These are phyloP conservation scores for Sporothrix brasiliensis DNA, from an alignment of 2,329 filamentous ascomycete species.

Conservation along the genomic window DNA sequence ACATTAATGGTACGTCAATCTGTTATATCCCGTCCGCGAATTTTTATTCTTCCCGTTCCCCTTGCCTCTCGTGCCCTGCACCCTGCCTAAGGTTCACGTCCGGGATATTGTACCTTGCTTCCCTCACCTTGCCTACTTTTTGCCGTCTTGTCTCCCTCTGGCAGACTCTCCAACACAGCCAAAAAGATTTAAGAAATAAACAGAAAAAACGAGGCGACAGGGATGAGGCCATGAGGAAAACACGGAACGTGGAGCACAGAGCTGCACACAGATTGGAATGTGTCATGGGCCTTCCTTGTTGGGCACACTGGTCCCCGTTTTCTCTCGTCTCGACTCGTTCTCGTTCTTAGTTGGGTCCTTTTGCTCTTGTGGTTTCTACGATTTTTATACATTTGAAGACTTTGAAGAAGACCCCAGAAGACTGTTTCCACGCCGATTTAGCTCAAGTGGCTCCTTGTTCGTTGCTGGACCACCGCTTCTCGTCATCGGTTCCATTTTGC, in stretches of 20 bases:
- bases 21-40: not conserved
- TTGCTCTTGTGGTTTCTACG: not conserved
- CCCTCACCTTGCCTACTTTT: not conserved
- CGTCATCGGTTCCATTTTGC: not conserved
- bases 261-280: constrained; percentile 27
- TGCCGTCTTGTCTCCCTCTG: not conserved
- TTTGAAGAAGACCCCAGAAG: not conserved
- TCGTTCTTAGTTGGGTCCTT: constrained; percentile 10
- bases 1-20: constrained; percentile 23
- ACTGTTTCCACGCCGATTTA: not conserved
- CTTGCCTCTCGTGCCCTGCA: constrained; percentile 1
- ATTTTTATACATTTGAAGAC: not conserved
- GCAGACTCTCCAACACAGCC: constrained; percentile 2
- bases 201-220: constrained; percentile 23
- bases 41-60: constrained; percentile 10
- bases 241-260: constrained; percentile 5
- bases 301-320: constrained; percentile 15
- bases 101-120: constrained; percentile 10
- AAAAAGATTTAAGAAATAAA: not conserved
- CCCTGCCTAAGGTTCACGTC: constrained; percentile 9
- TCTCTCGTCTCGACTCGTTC: not conserved
- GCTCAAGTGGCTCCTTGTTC: not conserved
- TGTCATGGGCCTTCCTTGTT: constrained; percentile 15
- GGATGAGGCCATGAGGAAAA: constrained; percentile 17
- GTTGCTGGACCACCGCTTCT: constrained; percentile 1